Percentiles rank a stretch among this genome's conserved stretches.
phyloP scores from a whole-genome alignment of 805 yeast genomes.

The Candida methanosorbosa region DNA sequence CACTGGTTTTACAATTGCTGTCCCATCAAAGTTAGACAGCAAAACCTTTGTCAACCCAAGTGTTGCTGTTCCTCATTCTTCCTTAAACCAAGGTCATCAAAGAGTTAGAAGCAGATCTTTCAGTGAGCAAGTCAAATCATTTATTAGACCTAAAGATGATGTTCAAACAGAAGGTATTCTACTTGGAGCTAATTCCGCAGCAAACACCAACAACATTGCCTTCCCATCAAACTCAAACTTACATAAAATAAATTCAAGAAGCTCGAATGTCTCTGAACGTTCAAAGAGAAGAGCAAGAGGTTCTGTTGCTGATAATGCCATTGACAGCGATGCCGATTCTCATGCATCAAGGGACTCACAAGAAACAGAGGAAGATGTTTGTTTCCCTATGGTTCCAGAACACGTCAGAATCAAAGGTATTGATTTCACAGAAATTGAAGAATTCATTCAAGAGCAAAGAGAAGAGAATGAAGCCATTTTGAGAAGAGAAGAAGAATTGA shows the following conservation, averaged over 20 bases:
- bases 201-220: conserved; percentile 2
- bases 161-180: conserved; percentile 22
- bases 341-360: conserved; percentile 73
- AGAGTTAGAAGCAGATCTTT: conserved; percentile 32
- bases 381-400: conserved; percentile 84
- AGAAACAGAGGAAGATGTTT: conserved; percentile 95
- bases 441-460: conserved; percentile 57
- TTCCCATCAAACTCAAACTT: conserved; percentile 9
- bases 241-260: conserved; percentile 20
- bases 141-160: conserved; percentile 25
- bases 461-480: conserved; percentile 33
- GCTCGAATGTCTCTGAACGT: conserved; percentile 20
- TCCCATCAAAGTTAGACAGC: too few relatives aligned
- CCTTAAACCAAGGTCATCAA: too few relatives aligned
- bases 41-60: too few relatives aligned
- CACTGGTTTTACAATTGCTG: background rate
- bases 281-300: conserved; percentile 12
- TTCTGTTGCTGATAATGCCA: conserved; percentile 17
- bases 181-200: conserved; percentile 9
- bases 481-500: conserved; percentile 24
- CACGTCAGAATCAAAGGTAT: conserved; percentile 60
- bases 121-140: conserved; percentile 32
- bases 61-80: too few relatives aligned
- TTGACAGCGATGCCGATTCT: conserved; percentile 61
- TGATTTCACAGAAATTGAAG: conserved; percentile 86